phyloP scores from a whole-genome alignment of 306 rosid genomes.

The Dicorynia guianensis region DNA sequence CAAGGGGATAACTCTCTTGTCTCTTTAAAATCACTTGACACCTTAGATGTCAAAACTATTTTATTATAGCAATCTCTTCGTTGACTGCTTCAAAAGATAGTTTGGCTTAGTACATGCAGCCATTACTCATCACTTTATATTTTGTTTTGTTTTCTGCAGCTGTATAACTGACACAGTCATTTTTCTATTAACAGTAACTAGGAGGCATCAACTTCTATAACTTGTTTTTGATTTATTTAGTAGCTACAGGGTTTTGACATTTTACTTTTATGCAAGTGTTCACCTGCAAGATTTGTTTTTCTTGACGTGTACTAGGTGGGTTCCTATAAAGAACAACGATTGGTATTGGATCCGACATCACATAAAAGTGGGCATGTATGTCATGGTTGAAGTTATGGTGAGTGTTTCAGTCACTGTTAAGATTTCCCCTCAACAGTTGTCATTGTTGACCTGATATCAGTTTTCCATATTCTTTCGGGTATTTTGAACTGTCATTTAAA shows the following conservation, averaged over 20 bases:
- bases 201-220: conserved; percentile 21
- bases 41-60: conserved; percentile 13
- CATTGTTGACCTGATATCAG: conserved; percentile 35
- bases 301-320: conserved; percentile 76
- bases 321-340: conserved; percentile 90
- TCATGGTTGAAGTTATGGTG: conserved; percentile 88
- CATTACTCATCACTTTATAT: conserved; percentile 24
- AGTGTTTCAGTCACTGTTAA: conserved; percentile 50
- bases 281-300: conserved; percentile 43
- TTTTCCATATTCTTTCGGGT: not conserved
- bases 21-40: conserved; percentile 1
- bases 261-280: conserved; percentile 33
- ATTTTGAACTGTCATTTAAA: not conserved
- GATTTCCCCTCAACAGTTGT: conserved; percentile 12
- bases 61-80: conserved; percentile 17
- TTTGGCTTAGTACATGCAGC: conserved; percentile 26
- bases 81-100: not conserved
- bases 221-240: conserved; percentile 38
- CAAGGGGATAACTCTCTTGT: conserved; percentile 17
- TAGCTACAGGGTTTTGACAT: conserved; percentile 27
- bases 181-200: conserved; percentile 26
- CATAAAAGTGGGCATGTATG: conserved; percentile 89
- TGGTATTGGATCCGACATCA: conserved; percentile 99
- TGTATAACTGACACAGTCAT: conserved; percentile 23
- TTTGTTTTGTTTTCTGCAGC: conserved; percentile 19